Percentiles rank a stretch among this genome's conserved stretches.
These are phyloP conservation scores for Cubamyces lactineus DNA, from an alignment of 768 basidiomycete genomes.

Conservation along the genomic window DNA sequence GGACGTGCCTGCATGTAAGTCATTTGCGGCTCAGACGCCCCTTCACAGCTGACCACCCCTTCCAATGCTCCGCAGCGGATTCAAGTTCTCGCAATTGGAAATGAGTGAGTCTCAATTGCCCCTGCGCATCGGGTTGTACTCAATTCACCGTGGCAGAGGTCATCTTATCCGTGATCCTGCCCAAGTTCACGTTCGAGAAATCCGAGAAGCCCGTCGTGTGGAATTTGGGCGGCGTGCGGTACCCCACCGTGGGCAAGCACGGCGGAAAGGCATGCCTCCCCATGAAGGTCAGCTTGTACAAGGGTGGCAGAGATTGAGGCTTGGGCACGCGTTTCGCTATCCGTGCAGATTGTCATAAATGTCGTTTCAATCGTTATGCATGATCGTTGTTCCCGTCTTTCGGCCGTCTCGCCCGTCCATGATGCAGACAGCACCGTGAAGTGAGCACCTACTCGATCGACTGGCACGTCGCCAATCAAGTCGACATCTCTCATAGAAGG, in stretches of 20 bases:
- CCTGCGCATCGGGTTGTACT: background rate
- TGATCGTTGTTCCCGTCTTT: too few relatives aligned
- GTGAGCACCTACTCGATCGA: too few relatives aligned
- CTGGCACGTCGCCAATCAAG: too few relatives aligned
- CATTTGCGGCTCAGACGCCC: background rate
- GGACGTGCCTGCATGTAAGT: constrained; percentile 16
- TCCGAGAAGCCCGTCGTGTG: constrained; percentile 10
- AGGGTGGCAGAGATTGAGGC: background rate
- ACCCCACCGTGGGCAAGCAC: constrained; percentile 7
- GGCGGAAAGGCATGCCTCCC: background rate
- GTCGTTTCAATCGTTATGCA: too few relatives aligned
- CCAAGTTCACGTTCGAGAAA: constrained; percentile 11
- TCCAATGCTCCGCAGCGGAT: constrained; percentile 12
- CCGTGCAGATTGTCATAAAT: too few relatives aligned
- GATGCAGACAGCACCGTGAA: too few relatives aligned
- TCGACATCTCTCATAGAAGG: too few relatives aligned
- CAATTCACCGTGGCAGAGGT: constrained; percentile 1
- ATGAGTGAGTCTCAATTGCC: constrained; percentile 19
- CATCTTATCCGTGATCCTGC: constrained; percentile 9
- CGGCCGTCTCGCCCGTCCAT: too few relatives aligned
- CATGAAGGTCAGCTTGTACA: constrained; percentile 8
- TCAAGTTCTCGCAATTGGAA: constrained; percentile 29
- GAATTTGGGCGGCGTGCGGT: constrained; percentile 14
- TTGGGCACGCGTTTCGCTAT: too few relatives aligned
- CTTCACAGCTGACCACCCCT: too few relatives aligned